Evolutionary conservation across 805 yeast species (phyloP), one percentile per base, ranked within the genome.

Genomic region (Osmozyma mogii): DNA sequence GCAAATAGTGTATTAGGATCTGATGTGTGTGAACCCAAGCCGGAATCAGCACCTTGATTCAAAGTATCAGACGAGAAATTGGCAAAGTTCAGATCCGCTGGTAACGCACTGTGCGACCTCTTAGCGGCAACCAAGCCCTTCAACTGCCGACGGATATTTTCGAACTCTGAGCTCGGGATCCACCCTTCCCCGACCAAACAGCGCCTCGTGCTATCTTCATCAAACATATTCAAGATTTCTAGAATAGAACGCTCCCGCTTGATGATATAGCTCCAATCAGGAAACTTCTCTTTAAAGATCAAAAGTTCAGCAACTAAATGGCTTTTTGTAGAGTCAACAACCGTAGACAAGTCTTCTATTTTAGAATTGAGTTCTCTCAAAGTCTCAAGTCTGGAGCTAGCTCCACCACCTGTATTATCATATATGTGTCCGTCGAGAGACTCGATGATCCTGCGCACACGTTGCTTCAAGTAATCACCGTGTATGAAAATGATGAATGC

Each of bases 151-250:
- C 58, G 52, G 9, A 61, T 45, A 11, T 32, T 39, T 4, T 34
- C 42, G 26, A 76, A 55, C 35, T 75, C 81, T 31, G 62, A 61
- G 8, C 58, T 57, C 20, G 87, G 87, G 21, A 73, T 70, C 94
- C 83, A 80, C 25, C 84, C 85, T 62, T 75, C 84, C 18, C 76
- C 83, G 29, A 73, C 80, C 27, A 74, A 65, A 49, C 78, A 78
- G 47, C 74, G 70, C 50, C 85, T 68, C 24, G 71, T 70, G 31
- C 68, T 57, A 50, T 82, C 92, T 49, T 72, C 78, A 43, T 79
- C 77, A 44, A 83, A 82, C 35, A 62, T 63, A 52, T 79, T 78
- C 59, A 80, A 63, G 3, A 72, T 61, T 35, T 70, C 67, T 48
- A 65, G 78, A 24, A 78, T 75, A 15, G 70, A 52, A 40, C 72